A percentile compares a stretch with the other conserved stretches of the same genome.
Evolutionary conservation across 2,329 filamentous ascomycete species (phyloP).

Genomic region (Cladophialophora carrionii): DNA sequence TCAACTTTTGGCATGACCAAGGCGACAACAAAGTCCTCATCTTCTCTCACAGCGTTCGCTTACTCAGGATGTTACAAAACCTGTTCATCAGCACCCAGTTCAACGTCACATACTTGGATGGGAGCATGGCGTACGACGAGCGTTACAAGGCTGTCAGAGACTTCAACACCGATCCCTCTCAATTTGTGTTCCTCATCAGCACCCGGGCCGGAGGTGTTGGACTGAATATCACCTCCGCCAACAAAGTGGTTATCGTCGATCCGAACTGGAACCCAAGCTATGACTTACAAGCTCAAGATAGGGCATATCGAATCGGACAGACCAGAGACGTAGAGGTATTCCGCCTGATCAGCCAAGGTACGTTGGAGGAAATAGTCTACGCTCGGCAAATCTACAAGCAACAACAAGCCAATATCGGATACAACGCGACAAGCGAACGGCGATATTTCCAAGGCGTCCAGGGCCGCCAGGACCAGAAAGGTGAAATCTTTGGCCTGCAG

Average conservation of each 20-base stretch:
- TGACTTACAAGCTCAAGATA: conserved; percentile 93
- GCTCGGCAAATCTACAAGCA: conserved; percentile 98
- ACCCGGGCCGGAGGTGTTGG: conserved; percentile 92
- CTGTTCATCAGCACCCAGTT: conserved; percentile 88
- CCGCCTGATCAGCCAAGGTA: conserved; percentile 84
- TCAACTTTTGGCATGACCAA: conserved; percentile 85
- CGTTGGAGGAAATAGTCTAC: conserved; percentile 96
- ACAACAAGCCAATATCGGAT: conserved; percentile 96
- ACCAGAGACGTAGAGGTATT: conserved; percentile 93
- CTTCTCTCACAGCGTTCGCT: conserved; percentile 87
- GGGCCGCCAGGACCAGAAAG: conserved; percentile 77
- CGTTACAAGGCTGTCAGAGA: conserved; percentile 80
- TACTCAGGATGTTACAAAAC: conserved; percentile 80
- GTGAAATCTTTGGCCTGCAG: conserved; percentile 87
- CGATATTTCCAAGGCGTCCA: conserved; percentile 96
- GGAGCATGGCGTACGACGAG: conserved; percentile 79
- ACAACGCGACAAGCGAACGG: conserved; percentile 87
- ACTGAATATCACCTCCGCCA: conserved; percentile 94
- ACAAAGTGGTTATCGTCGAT: conserved; percentile 96
- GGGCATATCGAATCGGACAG: conserved; percentile 94
- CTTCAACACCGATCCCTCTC: conserved; percentile 83
- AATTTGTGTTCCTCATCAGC: conserved; percentile 95
- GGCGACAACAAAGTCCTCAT: conserved; percentile 88
- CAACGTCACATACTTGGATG: conserved; percentile 88
- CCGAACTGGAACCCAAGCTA: conserved; percentile 97